Conservation (phyloP, 177 flowering plant species). For the Vitis hybrid region DNA sequence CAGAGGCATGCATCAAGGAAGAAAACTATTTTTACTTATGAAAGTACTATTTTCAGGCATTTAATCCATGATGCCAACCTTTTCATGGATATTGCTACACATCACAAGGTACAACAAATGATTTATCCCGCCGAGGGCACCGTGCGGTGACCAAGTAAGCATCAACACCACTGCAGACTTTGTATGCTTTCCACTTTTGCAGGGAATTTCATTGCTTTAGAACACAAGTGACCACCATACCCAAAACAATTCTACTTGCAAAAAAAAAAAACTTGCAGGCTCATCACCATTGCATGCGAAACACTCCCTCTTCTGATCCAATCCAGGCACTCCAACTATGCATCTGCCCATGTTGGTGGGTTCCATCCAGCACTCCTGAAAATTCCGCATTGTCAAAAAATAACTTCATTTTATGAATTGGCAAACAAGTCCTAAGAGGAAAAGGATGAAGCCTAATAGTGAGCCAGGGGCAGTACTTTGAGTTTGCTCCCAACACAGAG, state of each 20-base stretch:
- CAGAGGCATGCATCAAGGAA: too few relatives aligned
- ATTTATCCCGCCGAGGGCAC: too few relatives aligned
- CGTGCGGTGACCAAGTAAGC: too few relatives aligned
- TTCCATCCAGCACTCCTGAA: background rate
- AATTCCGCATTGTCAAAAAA: constrained; percentile 6
- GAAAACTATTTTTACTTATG: too few relatives aligned
- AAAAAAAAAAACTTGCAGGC: background rate
- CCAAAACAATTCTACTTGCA: background rate
- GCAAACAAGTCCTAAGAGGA: background rate
- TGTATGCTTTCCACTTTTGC: too few relatives aligned
- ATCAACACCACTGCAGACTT: too few relatives aligned
- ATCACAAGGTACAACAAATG: too few relatives aligned
- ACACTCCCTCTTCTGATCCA: constrained; percentile 63
- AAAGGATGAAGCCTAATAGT: background rate
- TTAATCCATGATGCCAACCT: too few relatives aligned
- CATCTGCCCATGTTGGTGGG: constrained; percentile 6
- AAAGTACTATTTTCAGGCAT: too few relatives aligned
- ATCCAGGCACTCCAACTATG: constrained; percentile 62
- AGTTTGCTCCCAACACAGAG: constrained; percentile 53
- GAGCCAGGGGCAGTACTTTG: constrained; percentile 29
- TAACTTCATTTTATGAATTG: background rate
- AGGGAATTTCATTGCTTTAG: background rate
- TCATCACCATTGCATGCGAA: constrained; percentile 44
- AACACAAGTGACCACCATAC: background rate
- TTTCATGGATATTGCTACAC: too few relatives aligned